These are phyloP conservation scores for Phoma herbarum DNA, from an alignment of 2,329 filamentous ascomycete species.

Conservation along the genomic window DNA sequence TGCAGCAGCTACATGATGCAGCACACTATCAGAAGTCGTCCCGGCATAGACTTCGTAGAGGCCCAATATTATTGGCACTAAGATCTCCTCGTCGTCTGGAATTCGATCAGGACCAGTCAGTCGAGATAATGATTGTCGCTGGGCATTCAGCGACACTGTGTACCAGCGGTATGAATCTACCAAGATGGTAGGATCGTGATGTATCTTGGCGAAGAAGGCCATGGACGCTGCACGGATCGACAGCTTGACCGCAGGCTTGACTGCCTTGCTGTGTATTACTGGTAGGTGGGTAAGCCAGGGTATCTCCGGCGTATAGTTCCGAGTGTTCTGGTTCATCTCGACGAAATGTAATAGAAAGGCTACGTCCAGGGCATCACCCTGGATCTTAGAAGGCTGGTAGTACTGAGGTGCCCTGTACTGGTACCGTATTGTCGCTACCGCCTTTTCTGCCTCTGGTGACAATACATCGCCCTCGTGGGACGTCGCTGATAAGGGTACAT, in stretches of 20 bases:
- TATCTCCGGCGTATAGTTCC: constrained; percentile 30
- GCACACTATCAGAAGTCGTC: constrained; percentile 38
- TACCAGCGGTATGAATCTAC: constrained; percentile 48
- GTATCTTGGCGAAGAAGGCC: constrained; percentile 45
- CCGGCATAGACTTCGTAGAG: constrained; percentile 46
- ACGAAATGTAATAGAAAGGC: constrained; percentile 46
- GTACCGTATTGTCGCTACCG: constrained; percentile 35
- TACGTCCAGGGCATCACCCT: constrained; percentile 37
- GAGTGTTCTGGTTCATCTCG: constrained; percentile 34
- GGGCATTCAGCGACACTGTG: constrained; percentile 37
- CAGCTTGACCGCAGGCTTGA: constrained; percentile 37
- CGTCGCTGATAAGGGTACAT: not conserved
- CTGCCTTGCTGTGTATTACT: constrained; percentile 27
- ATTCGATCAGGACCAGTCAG: constrained; percentile 26
- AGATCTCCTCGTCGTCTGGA: constrained; percentile 41
- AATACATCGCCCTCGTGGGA: constrained; percentile 4
- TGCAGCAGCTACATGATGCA: constrained; percentile 42
- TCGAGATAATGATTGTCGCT: constrained; percentile 34
- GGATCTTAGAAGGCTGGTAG: constrained; percentile 37
- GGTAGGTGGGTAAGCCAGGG: constrained; percentile 42
- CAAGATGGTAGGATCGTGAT: constrained; percentile 40
- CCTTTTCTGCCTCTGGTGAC: constrained; percentile 27
- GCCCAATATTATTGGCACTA: constrained; percentile 42
- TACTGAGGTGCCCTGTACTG: constrained; percentile 36
- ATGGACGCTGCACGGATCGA: constrained; percentile 46